phyloP scores from a whole-genome alignment of 192 early-diverging fungal species.

The Backusella westeae region DNA sequence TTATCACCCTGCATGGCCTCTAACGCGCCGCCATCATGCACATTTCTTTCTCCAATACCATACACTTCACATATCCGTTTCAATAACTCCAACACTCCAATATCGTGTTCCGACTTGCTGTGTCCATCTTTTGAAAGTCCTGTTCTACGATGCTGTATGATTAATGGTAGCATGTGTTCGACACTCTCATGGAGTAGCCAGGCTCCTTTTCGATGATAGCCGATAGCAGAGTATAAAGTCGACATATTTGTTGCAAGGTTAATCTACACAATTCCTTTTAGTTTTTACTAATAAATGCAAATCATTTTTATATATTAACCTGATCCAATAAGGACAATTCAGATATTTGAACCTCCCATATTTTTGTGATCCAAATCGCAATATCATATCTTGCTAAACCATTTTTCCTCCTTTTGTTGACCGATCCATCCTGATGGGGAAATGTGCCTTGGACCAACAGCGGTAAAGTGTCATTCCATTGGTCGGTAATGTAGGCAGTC shows the following conservation, averaged over 20 bases:
- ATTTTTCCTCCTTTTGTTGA: slow-evolving; percentile 19
- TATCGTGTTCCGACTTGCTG: slow-evolving; percentile 28
- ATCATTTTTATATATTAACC: slow-evolving; percentile 29
- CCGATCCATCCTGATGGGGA: slow-evolving; percentile 29
- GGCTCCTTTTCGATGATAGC: slow-evolving; percentile 27
- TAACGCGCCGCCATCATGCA: slow-evolving; percentile 22
- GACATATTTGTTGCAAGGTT: slow-evolving; percentile 21
- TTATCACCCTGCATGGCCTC: slow-evolving; percentile 5
- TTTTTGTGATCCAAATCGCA: slow-evolving; percentile 60
- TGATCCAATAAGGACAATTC: slow-evolving; percentile 57
- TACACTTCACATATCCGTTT: slow-evolving; percentile 63
- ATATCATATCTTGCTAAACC: slow-evolving; percentile 54
- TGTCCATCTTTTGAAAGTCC: background rate
- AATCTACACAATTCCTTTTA: slow-evolving; percentile 13
- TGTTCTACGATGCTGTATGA: slow-evolving; percentile 25
- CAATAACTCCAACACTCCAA: slow-evolving; percentile 59
- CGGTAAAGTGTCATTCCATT: slow-evolving; percentile 35
- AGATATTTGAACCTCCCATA: slow-evolving; percentile 46
- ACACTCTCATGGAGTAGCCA: slow-evolving; percentile 28
- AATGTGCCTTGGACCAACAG: slow-evolving; percentile 33
- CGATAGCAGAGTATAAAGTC: slow-evolving; percentile 17
- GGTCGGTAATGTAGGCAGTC: slow-evolving; percentile 32
- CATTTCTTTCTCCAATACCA: slow-evolving; percentile 52
- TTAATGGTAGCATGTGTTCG: slow-evolving; percentile 18
- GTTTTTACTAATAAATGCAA: background rate